Evolutionary conservation across 345 rosid species (phyloP), one percentile per base, ranked within the genome.

Genomic region (Gossypium australe): DNA sequence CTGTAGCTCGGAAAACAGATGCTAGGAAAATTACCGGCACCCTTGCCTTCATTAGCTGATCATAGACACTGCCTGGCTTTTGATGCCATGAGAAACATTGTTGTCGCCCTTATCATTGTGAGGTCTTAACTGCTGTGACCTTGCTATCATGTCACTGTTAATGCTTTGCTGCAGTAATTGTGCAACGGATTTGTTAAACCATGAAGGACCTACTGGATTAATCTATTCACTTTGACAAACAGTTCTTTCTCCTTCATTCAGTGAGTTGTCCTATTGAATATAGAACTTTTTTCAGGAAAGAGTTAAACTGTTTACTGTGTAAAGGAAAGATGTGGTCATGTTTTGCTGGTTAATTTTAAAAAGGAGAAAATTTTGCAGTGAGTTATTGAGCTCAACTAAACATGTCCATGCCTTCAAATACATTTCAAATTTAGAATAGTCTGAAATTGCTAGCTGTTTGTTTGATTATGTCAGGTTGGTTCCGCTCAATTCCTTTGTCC

Each of bases 1-100:
- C 17, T 4, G 13, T 64, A n/a, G 25, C 49, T 41, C 13, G 18
- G 12, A 41, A 62, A 25, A 16, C 67, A 29, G 43, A 29, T 62
- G 45, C 22, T 7, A 72, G 41, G 81, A 85, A 17, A 38, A 63
- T 63, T 17, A 16, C 47, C 0, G 89, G 89, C 84, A 74, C 96
- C 14, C 14, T 41, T 64, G 16, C 49, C 16, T 64, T 41, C 69
- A 64, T 64, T 14, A 64, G 69, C 22, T 44, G 69, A 61, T 64
- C 49, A n/a, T 64, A 41, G 48, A 20, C 47, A 41, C 14, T n/a
- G 24, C 14, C 69, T 41, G 49, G 69, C 47, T 41, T 41, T 64
- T 38, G 7, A 63, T 41, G 7, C 67, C 47, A 62, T 12, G 47
- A 63, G 20, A 63, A 38, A 38, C 68, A 38, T 63, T 38, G 68